Evolutionary conservation across 768 basidiomycete species (phyloP).

Genomic region (Leccinum ochraceum): DNA sequence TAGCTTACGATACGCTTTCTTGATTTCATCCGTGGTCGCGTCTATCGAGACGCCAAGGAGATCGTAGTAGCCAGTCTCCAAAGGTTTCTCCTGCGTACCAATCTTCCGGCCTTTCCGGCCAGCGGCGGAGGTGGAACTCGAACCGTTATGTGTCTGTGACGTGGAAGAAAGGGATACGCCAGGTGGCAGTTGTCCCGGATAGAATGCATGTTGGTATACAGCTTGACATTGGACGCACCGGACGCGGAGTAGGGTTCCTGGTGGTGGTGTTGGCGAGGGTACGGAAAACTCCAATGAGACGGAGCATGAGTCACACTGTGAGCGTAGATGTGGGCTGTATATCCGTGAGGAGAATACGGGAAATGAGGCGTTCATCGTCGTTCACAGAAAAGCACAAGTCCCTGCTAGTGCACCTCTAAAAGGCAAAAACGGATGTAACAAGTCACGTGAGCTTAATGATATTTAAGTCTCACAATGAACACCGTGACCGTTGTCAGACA

Average conservation of each 20-base stretch:
- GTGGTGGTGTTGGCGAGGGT: conserved; percentile 56
- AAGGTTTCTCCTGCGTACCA: conserved; percentile 83
- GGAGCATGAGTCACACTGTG: conserved; percentile 60
- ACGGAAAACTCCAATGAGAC: conserved; percentile 65
- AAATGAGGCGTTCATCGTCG: conserved; percentile 48
- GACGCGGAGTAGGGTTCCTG: conserved; percentile 60
- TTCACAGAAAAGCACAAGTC: conserved; percentile 4
- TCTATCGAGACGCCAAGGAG: conserved; percentile 72
- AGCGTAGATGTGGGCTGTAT: conserved; percentile 63
- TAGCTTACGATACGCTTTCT: conserved; percentile 83
- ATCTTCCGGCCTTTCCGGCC: conserved; percentile 69
- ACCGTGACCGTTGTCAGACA: no score
- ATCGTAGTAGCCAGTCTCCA: conserved; percentile 93
- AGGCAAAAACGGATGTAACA: not conserved
- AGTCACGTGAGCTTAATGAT: not conserved
- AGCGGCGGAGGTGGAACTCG: conserved; percentile 18
- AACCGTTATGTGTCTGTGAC: conserved; percentile 21
- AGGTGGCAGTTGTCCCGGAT: conserved; percentile 57
- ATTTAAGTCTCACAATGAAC: no score
- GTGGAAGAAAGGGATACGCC: conserved; percentile 16
- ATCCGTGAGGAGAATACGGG: conserved; percentile 64
- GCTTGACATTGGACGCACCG: conserved; percentile 70
- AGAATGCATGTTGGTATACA: conserved; percentile 64
- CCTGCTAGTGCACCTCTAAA: not conserved
- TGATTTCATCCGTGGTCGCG: conserved; percentile 82